Percentiles rank a stretch among this genome's conserved stretches.
Conservation (phyloP, 2,329 filamentous ascomycete species). For the Mycosphaerelloides madeirae region DNA sequence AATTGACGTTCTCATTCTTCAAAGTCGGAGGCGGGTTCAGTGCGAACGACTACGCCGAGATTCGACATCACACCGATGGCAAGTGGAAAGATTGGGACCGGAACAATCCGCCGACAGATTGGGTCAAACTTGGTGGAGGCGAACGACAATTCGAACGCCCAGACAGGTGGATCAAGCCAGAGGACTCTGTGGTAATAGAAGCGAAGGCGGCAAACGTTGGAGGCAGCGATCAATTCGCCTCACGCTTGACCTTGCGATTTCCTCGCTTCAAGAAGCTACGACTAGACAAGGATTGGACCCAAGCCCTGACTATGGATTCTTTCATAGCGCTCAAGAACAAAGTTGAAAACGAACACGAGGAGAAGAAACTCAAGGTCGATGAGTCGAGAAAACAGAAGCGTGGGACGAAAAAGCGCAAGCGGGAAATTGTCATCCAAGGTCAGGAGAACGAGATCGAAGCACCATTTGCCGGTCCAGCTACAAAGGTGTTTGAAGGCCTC, state of each 20-base stretch:
- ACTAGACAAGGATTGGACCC: slow-evolving; percentile 78
- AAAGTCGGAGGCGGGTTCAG: slow-evolving; percentile 95
- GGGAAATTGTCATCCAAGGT: slow-evolving; percentile 69
- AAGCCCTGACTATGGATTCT: slow-evolving; percentile 70
- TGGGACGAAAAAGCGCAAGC: slow-evolving; percentile 56
- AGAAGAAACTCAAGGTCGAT: slow-evolving; percentile 71
- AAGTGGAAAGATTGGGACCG: slow-evolving; percentile 87
- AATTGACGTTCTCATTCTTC: slow-evolving; percentile 90
- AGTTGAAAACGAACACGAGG: slow-evolving; percentile 64
- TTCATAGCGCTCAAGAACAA: slow-evolving; percentile 67
- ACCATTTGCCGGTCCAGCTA: slow-evolving; percentile 54
- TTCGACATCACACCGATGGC: slow-evolving; percentile 78
- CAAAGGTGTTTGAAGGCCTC: slow-evolving; percentile 67
- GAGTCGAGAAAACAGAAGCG: slow-evolving; percentile 59
- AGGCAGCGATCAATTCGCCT: slow-evolving; percentile 71
- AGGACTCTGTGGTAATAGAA: slow-evolving; percentile 79
- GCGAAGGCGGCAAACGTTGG: slow-evolving; percentile 82
- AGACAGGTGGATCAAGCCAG: slow-evolving; percentile 88
- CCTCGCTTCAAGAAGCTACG: slow-evolving; percentile 80
- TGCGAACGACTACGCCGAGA: slow-evolving; percentile 75
- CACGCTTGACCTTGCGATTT: slow-evolving; percentile 75
- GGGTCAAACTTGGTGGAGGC: slow-evolving; percentile 76
- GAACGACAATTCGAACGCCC: slow-evolving; percentile 72
- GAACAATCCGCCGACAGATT: slow-evolving; percentile 68
- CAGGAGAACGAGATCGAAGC: slow-evolving; percentile 51